Conservation (phyloP, 768 basidiomycete genomes). For the Leccinum sublutescens region DNA sequence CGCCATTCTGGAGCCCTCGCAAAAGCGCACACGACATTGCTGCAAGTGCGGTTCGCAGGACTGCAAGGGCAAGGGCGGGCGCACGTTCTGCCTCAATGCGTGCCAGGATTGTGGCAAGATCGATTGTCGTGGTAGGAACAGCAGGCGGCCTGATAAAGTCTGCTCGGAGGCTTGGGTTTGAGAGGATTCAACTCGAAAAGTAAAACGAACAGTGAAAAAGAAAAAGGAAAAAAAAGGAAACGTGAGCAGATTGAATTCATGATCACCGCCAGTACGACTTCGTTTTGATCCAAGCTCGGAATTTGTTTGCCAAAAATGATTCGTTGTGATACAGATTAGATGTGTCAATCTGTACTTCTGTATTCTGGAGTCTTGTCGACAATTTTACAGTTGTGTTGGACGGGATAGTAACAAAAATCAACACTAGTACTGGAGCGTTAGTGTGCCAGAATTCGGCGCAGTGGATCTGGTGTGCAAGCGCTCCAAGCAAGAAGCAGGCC, state of each 20-base stretch:
- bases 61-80: conserved; percentile 81
- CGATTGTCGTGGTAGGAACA: conserved; percentile 76
- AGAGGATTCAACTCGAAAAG: neutral
- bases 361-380: neutral
- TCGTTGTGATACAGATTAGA: conserved; percentile 5
- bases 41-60: conserved; percentile 80
- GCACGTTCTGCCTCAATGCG: conserved; percentile 66
- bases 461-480: neutral
- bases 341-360: conserved; percentile 3
- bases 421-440: neutral
- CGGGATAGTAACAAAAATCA: neutral
- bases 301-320: conserved; percentile 11
- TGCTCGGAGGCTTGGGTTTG: conserved; percentile 58
- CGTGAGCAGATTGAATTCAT: neutral
- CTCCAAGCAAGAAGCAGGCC: neutral
- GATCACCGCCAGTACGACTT: neutral
- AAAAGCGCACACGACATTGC: conserved; percentile 74
- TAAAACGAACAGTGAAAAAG: neutral
- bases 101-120: conserved; percentile 85
- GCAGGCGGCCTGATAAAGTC: conserved; percentile 70
- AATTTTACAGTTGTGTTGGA: neutral
- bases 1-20: conserved; percentile 36
- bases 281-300: neutral
- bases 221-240: neutral
- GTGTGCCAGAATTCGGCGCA: neutral